Conservation (phyloP, 345 rosid genomes). For the Sisymbrium irio region DNA sequence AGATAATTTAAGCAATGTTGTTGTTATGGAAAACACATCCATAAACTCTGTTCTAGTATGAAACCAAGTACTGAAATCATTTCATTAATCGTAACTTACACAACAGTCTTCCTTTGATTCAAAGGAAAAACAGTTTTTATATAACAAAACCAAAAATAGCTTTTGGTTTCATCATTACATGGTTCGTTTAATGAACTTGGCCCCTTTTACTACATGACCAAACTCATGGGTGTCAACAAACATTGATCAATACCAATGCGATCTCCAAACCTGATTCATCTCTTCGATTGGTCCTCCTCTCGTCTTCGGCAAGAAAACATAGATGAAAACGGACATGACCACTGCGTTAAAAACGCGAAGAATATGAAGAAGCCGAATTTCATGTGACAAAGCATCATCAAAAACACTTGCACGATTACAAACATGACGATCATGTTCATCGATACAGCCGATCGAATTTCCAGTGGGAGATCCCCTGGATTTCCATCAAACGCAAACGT, state of each 20-base stretch:
- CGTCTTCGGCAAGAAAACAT: slow-evolving; percentile 27
- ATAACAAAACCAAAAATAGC: background rate
- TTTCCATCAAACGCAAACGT: no score
- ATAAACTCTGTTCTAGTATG: no score
- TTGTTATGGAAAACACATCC: background rate
- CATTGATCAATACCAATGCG: slow-evolving; percentile 29
- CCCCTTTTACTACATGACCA: background rate
- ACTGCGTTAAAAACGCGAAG: slow-evolving; percentile 27
- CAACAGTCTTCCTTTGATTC: background rate
- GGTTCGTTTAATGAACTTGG: background rate
- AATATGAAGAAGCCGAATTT: slow-evolving; percentile 56
- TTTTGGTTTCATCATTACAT: background rate
- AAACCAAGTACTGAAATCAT: background rate
- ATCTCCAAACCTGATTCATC: slow-evolving; percentile 30
- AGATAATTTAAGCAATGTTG: background rate
- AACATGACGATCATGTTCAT: slow-evolving; percentile 93
- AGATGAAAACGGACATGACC: slow-evolving; percentile 28
- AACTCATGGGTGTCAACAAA: background rate
- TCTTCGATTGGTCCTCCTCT: slow-evolving; percentile 29
- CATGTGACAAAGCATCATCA: slow-evolving; percentile 75
- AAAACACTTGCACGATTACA: slow-evolving; percentile 64
- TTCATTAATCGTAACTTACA: background rate
- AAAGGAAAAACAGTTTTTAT: background rate
- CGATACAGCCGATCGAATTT: slow-evolving; percentile 83
- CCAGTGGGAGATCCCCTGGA: no score